Percentiles rank a stretch among this genome's conserved stretches.
These are phyloP conservation scores for Penicillium sumatraense DNA, from an alignment of 2,329 filamentous ascomycete species.

Conservation along the genomic window DNA sequence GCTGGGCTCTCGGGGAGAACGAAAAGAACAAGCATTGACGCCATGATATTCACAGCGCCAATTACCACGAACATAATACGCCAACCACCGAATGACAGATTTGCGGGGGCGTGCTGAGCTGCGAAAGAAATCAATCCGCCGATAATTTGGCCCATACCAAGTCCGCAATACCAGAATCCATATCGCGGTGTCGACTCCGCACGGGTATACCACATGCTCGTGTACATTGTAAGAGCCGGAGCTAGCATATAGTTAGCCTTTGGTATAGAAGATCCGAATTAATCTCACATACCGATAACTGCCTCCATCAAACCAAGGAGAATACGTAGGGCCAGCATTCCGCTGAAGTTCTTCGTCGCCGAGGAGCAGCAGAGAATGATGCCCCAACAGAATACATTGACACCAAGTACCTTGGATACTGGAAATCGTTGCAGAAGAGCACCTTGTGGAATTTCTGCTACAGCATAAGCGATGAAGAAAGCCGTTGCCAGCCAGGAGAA, in stretches of 20 bases:
- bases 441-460: conserved; percentile 66
- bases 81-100: conserved; percentile 28
- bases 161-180: conserved; percentile 35
- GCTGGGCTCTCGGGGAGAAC: conserved; percentile 25
- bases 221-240: conserved; percentile 33
- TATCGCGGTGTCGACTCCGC: conserved; percentile 32
- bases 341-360: conserved; percentile 57
- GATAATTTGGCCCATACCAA: conserved; percentile 35
- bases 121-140: conserved; percentile 35
- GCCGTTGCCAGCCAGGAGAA: conserved; percentile 67
- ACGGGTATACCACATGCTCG: conserved; percentile 34
- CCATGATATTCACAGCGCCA: conserved; percentile 29
- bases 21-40: conserved; percentile 24
- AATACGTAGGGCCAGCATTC: conserved; percentile 57
- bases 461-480: conserved; percentile 65
- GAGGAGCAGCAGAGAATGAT: conserved; percentile 45
- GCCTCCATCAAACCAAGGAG: conserved; percentile 61
- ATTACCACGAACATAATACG: conserved; percentile 36
- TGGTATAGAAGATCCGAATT: too few relatives aligned
- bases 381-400: conserved; percentile 65
- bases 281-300: conserved; percentile 26
- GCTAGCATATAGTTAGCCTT: conserved; percentile 8
- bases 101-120: conserved; percentile 29
- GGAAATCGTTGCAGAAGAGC: conserved; percentile 65
- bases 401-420: conserved; percentile 64